Percentiles rank a stretch among this genome's conserved stretches.
Conservation (phyloP, 495 filamentous ascomycete species). For the Cercophora scortea region DNA sequence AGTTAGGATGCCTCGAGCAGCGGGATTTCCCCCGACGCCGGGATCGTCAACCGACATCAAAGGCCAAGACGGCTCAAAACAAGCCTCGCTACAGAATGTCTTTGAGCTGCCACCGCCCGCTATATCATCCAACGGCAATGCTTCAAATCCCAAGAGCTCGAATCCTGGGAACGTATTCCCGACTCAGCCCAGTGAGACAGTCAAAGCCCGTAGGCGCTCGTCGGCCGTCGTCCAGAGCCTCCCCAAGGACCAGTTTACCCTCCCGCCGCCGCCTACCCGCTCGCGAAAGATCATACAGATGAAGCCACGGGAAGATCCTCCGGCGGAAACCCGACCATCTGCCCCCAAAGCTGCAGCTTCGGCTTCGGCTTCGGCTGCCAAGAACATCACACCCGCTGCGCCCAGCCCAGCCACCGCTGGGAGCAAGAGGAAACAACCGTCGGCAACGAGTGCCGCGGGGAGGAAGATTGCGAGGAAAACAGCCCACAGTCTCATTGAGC, state of each 20-base stretch:
- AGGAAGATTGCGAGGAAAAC: constrained; percentile 94
- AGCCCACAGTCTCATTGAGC: constrained; percentile 90
- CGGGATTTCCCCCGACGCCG: constrained; percentile 67
- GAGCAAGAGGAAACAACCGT: constrained; percentile 61
- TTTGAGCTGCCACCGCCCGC: constrained; percentile 86
- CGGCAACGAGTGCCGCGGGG: constrained; percentile 69
- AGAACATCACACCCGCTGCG: constrained; percentile 7
- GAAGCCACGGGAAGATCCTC: constrained; percentile 56
- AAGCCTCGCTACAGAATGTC: constrained; percentile 35
- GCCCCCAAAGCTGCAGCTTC: constrained; percentile 2
- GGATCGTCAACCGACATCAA: constrained; percentile 76
- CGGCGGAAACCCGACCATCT: constrained; percentile 10
- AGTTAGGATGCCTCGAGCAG: constrained; percentile 57
- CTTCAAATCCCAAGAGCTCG: background rate
- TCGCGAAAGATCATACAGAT: constrained; percentile 97
- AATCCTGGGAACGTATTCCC: constrained; percentile 46
- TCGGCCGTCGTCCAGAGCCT: constrained; percentile 39
- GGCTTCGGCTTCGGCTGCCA: background rate
- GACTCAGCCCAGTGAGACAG: constrained; percentile 42
- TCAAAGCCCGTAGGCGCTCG: constrained; percentile 51
- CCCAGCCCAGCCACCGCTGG: constrained; percentile 29
- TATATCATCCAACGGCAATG: constrained; percentile 19
- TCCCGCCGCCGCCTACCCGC: constrained; percentile 87
- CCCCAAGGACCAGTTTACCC: constrained; percentile 57
- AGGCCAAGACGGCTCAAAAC: constrained; percentile 64